Conservation (phyloP, 2,329 filamentous ascomycete species). For the Diplodia mutila region DNA sequence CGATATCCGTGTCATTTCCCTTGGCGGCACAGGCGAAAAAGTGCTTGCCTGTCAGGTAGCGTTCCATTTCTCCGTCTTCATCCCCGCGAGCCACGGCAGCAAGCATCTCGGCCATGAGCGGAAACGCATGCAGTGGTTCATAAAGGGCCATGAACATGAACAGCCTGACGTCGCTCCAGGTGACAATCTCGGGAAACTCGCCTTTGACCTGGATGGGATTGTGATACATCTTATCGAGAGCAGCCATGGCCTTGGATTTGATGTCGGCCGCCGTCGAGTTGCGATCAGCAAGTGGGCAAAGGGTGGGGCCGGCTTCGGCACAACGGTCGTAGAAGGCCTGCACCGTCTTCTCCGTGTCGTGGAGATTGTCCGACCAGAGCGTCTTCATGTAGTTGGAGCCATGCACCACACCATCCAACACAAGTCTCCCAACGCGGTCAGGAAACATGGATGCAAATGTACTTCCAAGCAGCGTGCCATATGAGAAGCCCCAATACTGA, state of each 20-base stretch:
- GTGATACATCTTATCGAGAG: conserved; percentile 45
- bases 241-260: conserved; percentile 37
- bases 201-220: conserved; percentile 43
- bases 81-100: conserved; percentile 39
- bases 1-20: conserved; percentile 32
- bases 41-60: conserved; percentile 30
- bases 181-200: conserved; percentile 42
- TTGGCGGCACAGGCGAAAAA: conserved; percentile 37
- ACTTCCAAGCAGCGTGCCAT: conserved; percentile 50
- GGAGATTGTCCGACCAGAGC: conserved; percentile 46
- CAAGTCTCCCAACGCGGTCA: conserved; percentile 39
- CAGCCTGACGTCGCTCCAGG: conserved; percentile 45
- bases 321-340: conserved; percentile 52
- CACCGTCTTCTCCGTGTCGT: conserved; percentile 50
- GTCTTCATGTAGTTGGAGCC: conserved; percentile 42
- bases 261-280: conserved; percentile 42
- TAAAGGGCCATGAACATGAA: conserved; percentile 45
- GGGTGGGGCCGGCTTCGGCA: conserved; percentile 44
- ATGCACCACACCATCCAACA: conserved; percentile 54
- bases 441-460: conserved; percentile 47
- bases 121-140: conserved; percentile 40
- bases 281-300: conserved; percentile 46
- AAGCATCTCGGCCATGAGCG: conserved; percentile 40
- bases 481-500: conserved; percentile 53
- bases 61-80: conserved; percentile 34